Base-by-base conservation (phyloP, 164 flowering plant genomes). In the Berberis vulgaris region DNA sequence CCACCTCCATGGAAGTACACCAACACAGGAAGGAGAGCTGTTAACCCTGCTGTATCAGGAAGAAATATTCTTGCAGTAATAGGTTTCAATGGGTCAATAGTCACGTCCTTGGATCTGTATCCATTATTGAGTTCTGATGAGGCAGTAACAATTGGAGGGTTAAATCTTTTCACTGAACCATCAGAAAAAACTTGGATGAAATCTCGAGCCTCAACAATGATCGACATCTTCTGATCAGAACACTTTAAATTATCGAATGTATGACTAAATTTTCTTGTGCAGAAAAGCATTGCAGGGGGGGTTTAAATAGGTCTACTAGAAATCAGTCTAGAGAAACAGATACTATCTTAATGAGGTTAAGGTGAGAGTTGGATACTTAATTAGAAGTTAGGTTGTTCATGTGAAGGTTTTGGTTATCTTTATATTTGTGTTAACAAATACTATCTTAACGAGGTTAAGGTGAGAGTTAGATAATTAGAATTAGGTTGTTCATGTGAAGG, bases 1-100 rank as follows among this genome's bases (percentile, higher is more conserved):
- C 96, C 96, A 7, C 97, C 97, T 26, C 96, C 97, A 60, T 91
- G 97, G 72, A 86, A 85, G 57, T 91, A 91, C 54, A 88, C 77
- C 59, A 90, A 2, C 2, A 88, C 75, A 0, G 93, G 45, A n/a
- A 60, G 50, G n/a, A 60, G 49, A 3, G 3, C 49, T 3, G 65
- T 6, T 2, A 67, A 59, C 8, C 43, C 59, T 8, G 46, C 9
- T 12, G 67, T 61, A 6, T 70, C 67, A 5, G 97, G 93, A 26
- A 84, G 60, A 71, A 85, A 88, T 2, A 91, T 65, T 67, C 93
- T 72, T 2, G 77, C 94, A 2, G 89, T 76, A n/a, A 86, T 75
- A 1, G 79, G 82, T 62, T 82, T 84, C 0, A 71, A 66, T 2
- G 73, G 62, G 64, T 85, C 86, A 45, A 88, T 76, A 11, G 61